A percentile compares a stretch with the other conserved stretches of the same genome.
phyloP scores from a whole-genome alignment of 129 eudicot genomes.

The Flaveria robusta region DNA sequence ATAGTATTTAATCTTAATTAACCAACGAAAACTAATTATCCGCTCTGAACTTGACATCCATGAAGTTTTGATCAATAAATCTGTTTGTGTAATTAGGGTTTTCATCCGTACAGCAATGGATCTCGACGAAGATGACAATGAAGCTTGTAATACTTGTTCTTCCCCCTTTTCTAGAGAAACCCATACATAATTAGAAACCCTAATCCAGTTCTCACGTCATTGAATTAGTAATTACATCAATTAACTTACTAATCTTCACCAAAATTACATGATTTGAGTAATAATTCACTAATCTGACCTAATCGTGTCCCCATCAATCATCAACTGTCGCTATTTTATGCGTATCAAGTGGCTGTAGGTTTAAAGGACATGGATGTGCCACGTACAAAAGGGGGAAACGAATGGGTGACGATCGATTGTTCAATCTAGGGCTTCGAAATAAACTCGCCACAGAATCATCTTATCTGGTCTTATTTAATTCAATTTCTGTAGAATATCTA shows the following conservation, averaged over 20 bases:
- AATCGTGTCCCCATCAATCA: background rate
- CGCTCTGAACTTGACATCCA: too few relatives aligned
- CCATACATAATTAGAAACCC: background rate
- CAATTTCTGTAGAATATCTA: background rate
- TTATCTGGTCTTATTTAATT: conserved; percentile 28
- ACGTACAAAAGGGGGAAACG: conserved; percentile 31
- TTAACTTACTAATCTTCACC: too few relatives aligned
- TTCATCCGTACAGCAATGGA: too few relatives aligned
- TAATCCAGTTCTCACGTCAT: too few relatives aligned
- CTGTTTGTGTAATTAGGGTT: background rate
- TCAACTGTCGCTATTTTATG: background rate
- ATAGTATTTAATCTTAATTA: too few relatives aligned
- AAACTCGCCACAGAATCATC: conserved; percentile 26
- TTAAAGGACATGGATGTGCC: conserved; percentile 32
- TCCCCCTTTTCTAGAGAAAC: background rate
- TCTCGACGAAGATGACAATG: background rate
- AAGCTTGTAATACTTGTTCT: background rate
- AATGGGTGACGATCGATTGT: conserved; percentile 11
- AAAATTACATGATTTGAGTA: background rate
- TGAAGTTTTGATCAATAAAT: background rate
- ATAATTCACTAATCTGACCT: background rate
- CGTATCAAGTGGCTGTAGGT: background rate
- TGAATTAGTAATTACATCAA: background rate
- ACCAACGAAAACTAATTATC: too few relatives aligned
- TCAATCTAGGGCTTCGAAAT: conserved; percentile 34